Evolutionary conservation across 805 yeast species (phyloP), one percentile per base, ranked within the genome.

Genomic region (Zygotorulaspora florentina): DNA sequence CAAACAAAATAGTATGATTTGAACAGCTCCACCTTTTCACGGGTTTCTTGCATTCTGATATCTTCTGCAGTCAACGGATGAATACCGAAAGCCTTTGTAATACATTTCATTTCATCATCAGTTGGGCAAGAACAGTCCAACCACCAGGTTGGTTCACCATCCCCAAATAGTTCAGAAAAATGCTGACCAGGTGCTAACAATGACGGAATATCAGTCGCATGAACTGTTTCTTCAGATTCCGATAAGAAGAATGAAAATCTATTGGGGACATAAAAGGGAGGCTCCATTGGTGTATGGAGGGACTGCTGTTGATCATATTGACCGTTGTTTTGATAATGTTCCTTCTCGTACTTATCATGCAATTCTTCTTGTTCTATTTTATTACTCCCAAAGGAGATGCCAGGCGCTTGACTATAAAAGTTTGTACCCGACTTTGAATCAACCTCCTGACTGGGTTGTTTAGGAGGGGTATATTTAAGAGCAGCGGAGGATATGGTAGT

Each of bases 41-140:
- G 89, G 18, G 96, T 80, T 70, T 91, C 99, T 69, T 90, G 96
- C 80, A 88, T 86, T 46, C 96, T 74, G 53, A 91, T 90, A 81
- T 91, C 99, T 70, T 91, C 99, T 1, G 96, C 89, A 0, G 99
- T 91, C 73, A 91, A 81, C 26, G 99, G 99, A 72, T 91, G 99
- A 68, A 91, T 87, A 8, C 96, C 96, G 66, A 91, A 91, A 0
- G 97, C 93, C 58, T 90, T 90, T 8, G 96, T 84, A 34, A 93
- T 65, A 57, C 87, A 82, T 61, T 85, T 85, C 96, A 93, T 88
- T 68, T 93, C 99, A 16, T 82, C 81, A 61, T 91, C 98, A 0
- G 96, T 87, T 5, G 99, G 98, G 60, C 96, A 85, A 35, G 81
- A 73, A 62, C 97, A 89, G 65, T 93, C 97, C 36, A 93, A 71